These are phyloP conservation scores for Colletotrichum coccodes DNA, from an alignment of 2,329 filamentous ascomycete genomes.

Conservation along the genomic window DNA sequence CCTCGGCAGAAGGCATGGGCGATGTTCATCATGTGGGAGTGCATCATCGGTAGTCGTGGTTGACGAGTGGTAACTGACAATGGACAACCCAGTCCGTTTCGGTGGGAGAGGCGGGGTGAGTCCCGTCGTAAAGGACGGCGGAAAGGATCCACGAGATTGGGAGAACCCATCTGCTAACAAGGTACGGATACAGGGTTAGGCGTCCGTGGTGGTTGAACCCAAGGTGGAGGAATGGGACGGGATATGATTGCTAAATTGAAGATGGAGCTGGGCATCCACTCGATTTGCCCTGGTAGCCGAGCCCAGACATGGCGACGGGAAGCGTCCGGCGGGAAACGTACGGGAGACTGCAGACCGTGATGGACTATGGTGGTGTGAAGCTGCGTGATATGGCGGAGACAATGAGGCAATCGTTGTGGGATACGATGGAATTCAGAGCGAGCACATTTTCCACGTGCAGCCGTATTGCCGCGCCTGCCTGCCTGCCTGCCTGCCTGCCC, in stretches of 20 bases:
- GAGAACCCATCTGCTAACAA: not conserved
- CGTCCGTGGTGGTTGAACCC: not conserved
- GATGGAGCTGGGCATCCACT: not conserved
- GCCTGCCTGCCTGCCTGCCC: not conserved
- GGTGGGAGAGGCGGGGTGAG: constrained; percentile 18
- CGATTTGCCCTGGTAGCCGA: not conserved
- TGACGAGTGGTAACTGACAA: not conserved
- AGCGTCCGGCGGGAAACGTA: not conserved
- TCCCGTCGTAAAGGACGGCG: not conserved
- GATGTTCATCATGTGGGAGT: not conserved
- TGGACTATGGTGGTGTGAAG: not conserved
- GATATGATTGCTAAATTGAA: not conserved
- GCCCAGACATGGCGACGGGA: not conserved
- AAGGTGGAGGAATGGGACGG: not conserved
- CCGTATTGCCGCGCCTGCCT: not conserved
- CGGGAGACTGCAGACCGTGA: not conserved
- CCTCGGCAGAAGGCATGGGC: not conserved
- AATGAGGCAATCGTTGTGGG: not conserved
- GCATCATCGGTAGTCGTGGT: not conserved
- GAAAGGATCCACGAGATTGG: not conserved
- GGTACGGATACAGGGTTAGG: not conserved
- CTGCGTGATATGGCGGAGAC: not conserved
- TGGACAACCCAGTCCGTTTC: constrained; percentile 1
- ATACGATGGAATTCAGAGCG: not conserved
- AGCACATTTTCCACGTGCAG: not conserved